Conservation (phyloP, 805 yeast genomes). For the Danielia oregonensis region DNA sequence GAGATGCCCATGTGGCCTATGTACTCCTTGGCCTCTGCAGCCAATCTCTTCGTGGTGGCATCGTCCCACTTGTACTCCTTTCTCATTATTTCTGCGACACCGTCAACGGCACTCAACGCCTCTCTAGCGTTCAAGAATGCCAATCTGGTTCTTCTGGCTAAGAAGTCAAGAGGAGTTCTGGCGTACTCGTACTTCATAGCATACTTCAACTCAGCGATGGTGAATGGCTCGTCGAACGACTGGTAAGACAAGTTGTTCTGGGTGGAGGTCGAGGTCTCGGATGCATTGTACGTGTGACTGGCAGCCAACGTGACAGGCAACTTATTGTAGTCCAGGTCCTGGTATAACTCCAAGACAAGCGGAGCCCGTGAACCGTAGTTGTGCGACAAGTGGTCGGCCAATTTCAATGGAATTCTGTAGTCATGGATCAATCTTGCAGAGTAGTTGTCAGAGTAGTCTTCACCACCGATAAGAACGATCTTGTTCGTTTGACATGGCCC, state of each 20-base stretch:
- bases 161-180: conserved; percentile 83
- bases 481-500: conserved; percentile 51
- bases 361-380: conserved; percentile 92
- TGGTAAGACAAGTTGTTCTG: conserved; percentile 41
- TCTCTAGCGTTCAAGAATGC: conserved; percentile 87
- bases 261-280: conserved; percentile 19
- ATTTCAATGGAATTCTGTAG: conserved; percentile 64
- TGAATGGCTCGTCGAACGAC: conserved; percentile 75
- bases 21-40: conserved; percentile 48
- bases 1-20: conserved; percentile 60
- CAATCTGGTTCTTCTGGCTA: conserved; percentile 89
- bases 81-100: conserved; percentile 83
- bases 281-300: conserved; percentile 27
- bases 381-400: conserved; percentile 77
- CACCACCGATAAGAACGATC: conserved; percentile 72
- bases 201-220: conserved; percentile 85
- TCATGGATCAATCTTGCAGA: conserved; percentile 78
- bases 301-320: conserved; percentile 63
- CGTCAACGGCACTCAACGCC: conserved; percentile 76
- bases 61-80: conserved; percentile 72
- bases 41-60: conserved; percentile 52
- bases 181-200: conserved; percentile 79
- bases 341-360: conserved; percentile 58
- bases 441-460: conserved; percentile 69
- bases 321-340: conserved; percentile 49